These are phyloP conservation scores for Candida stauntonica DNA, from an alignment of 805 yeast species.

Conservation along the genomic window DNA sequence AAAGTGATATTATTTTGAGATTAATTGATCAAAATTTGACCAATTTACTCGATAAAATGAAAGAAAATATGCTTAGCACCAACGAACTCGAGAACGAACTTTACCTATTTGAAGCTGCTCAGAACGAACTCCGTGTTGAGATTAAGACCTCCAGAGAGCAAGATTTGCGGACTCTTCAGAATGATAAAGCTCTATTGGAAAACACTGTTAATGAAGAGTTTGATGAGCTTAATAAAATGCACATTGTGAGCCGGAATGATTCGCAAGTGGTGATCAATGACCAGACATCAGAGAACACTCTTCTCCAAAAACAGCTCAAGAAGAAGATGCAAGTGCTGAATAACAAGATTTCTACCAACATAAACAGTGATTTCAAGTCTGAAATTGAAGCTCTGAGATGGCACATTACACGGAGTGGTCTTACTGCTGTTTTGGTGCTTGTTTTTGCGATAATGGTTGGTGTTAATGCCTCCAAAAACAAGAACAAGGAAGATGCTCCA, in stretches of 20 bases:
- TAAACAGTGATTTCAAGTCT: conserved; percentile 76
- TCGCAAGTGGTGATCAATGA: conserved; percentile 80
- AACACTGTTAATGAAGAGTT: conserved; percentile 67
- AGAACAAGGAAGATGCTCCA: conserved; percentile 29
- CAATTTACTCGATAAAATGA: conserved; percentile 29
- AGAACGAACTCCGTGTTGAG: conserved; percentile 79
- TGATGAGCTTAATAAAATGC: conserved; percentile 67
- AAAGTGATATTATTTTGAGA: conserved; percentile 55
- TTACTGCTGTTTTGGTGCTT: conserved; percentile 65
- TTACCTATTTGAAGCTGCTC: conserved; percentile 88
- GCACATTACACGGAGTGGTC: conserved; percentile 88
- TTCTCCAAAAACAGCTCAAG: conserved; percentile 63
- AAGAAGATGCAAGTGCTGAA: conserved; percentile 75
- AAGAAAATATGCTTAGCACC: conserved; percentile 33
- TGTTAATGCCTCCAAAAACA: conserved; percentile 35
- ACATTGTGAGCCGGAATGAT: conserved; percentile 63
- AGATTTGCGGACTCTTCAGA: conserved; percentile 62
- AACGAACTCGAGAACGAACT: conserved; percentile 83
- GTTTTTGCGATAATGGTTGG: conserved; percentile 61
- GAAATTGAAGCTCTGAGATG: conserved; percentile 88
- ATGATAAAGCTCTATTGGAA: conserved; percentile 63
- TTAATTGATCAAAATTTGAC: conserved; percentile 34
- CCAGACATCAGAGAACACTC: conserved; percentile 79
- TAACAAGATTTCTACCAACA: conserved; percentile 77
- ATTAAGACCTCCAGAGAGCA: conserved; percentile 66